Percentiles rank a stretch among this genome's conserved stretches.
These are phyloP conservation scores for Eustoma russellianum DNA, from an alignment of 257 asterid species.

Conservation along the genomic window DNA sequence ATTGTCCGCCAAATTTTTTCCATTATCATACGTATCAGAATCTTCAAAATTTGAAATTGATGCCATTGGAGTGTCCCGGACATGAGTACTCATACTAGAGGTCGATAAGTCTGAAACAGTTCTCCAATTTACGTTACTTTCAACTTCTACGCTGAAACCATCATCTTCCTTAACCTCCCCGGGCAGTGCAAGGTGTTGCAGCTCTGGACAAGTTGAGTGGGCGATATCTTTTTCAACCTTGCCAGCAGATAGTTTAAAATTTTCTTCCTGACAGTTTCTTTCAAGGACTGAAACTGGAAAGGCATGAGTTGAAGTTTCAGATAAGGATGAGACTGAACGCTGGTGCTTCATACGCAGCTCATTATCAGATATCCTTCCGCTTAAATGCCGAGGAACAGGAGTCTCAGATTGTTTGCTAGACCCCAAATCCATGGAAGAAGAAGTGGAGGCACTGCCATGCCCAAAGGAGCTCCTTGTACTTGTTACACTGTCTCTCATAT, in stretches of 20 bases:
- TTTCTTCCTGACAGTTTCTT: constrained; percentile 47
- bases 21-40: constrained; percentile 28
- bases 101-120: constrained; percentile 28
- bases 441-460: constrained; percentile 58
- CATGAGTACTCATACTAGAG: constrained; percentile 23
- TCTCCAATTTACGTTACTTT: constrained; percentile 29
- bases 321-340: constrained; percentile 58
- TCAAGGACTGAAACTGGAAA: constrained; percentile 38
- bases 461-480: constrained; percentile 77
- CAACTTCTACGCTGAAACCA: constrained; percentile 34
- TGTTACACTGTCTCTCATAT: constrained; percentile 55
- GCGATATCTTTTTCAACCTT: constrained; percentile 27
- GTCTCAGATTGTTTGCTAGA: constrained; percentile 46
- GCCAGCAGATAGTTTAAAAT: constrained; percentile 26
- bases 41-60: constrained; percentile 36
- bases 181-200: constrained; percentile 27
- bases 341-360: constrained; percentile 52
- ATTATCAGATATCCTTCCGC: constrained; percentile 57
- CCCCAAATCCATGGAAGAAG: constrained; percentile 81
- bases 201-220: constrained; percentile 24
- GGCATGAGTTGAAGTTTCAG: constrained; percentile 59
- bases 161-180: constrained; percentile 43
- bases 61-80: constrained; percentile 23
- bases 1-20: constrained; percentile 21
- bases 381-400: constrained; percentile 48